phyloP scores from a whole-genome alignment of 2,329 filamentous ascomycete genomes.

The Magnaporthales sp. region DNA sequence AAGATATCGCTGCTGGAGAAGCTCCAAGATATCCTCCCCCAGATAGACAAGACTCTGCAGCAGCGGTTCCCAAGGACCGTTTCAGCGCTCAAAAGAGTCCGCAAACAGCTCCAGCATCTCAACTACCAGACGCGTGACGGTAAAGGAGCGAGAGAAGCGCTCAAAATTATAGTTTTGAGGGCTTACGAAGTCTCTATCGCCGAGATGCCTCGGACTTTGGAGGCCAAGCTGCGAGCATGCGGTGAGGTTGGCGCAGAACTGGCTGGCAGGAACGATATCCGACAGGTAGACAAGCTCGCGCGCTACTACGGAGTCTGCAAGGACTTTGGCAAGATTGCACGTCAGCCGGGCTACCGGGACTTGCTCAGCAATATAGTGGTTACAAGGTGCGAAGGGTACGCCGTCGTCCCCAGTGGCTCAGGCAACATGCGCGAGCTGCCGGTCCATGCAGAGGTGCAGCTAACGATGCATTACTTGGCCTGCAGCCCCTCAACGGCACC shows the following conservation, averaged over 20 bases:
- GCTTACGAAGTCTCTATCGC: background rate
- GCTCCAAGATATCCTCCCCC: background rate
- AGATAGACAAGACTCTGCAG: background rate
- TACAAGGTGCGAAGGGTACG: background rate
- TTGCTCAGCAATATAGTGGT: background rate
- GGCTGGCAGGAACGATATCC: background rate
- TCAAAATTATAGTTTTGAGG: background rate
- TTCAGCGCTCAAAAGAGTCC: background rate
- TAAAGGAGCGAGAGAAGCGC: background rate
- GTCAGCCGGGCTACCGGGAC: background rate
- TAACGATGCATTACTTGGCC: conserved; percentile 1
- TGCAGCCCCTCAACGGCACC: background rate
- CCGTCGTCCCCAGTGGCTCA: background rate
- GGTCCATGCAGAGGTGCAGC: conserved; percentile 6
- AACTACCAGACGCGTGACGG: background rate
- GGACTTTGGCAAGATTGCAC: conserved; percentile 1
- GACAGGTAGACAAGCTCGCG: conserved; percentile 3
- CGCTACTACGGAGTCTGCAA: conserved; percentile 3
- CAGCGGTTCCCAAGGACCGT: background rate
- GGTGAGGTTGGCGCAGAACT: background rate
- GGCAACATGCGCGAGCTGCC: background rate
- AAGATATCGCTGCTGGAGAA: background rate
- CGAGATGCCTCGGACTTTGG: background rate
- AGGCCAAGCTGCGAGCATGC: background rate
- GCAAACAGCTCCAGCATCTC: background rate